Conservation (phyloP, 352 stramenopile species). For the Phytophthora hibernalis region DNA sequence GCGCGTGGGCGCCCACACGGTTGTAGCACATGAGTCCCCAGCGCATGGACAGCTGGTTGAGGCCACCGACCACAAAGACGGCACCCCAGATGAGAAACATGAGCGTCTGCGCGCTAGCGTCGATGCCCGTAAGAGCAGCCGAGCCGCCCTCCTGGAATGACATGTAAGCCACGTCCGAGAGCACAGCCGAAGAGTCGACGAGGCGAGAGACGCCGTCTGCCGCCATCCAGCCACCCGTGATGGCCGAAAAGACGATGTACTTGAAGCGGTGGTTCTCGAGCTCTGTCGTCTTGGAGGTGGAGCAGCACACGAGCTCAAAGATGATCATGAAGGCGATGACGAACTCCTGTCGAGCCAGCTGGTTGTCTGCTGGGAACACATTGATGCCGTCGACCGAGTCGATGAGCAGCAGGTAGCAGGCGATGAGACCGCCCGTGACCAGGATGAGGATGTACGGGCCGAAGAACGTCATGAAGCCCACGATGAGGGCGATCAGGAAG, state of each 20-base stretch:
- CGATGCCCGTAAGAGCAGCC: constrained; percentile 56
- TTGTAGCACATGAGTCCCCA: constrained; percentile 92
- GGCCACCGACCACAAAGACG: constrained; percentile 58
- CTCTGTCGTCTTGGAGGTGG: constrained; percentile 79
- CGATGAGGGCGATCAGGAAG: constrained; percentile 64
- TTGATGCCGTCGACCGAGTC: constrained; percentile 73
- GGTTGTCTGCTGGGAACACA: constrained; percentile 76
- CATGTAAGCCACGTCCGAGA: constrained; percentile 68
- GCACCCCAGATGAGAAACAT: constrained; percentile 87
- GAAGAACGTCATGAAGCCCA: constrained; percentile 78
- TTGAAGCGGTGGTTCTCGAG: constrained; percentile 92
- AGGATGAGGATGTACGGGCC: constrained; percentile 78
- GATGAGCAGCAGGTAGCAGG: constrained; percentile 79
- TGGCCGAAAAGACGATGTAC: constrained; percentile 81
- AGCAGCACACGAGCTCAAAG: constrained; percentile 85
- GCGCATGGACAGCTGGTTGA: constrained; percentile 89
- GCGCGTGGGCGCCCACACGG: constrained; percentile 77
- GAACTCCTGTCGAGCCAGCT: constrained; percentile 88
- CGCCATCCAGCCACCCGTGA: constrained; percentile 81
- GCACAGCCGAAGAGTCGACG: constrained; percentile 57
- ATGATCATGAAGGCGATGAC: constrained; percentile 90
- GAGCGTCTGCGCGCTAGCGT: constrained; percentile 60
- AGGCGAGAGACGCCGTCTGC: constrained; percentile 80
- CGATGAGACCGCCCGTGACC: constrained; percentile 70
- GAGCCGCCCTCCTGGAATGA: constrained; percentile 74